Percentiles rank a stretch among this genome's conserved stretches.
These are phyloP conservation scores for Endothia cerciana DNA, from an alignment of 2,329 filamentous ascomycete genomes.

Conservation along the genomic window DNA sequence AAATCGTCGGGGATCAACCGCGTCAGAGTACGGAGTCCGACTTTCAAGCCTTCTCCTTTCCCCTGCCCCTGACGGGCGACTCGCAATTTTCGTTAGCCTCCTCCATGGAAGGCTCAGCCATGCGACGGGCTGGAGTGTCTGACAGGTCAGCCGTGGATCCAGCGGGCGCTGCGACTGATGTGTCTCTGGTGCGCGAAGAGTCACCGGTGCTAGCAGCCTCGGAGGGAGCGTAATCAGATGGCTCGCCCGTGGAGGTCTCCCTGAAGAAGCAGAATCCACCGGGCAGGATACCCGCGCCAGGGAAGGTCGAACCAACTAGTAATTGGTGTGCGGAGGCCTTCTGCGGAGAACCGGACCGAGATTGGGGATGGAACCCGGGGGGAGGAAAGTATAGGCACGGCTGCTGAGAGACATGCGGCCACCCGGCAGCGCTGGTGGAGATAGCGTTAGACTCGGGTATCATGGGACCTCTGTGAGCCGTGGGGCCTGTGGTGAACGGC, in stretches of 20 bases:
- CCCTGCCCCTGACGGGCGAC: neutral
- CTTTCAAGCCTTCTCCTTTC: neutral
- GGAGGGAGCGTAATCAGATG: neutral
- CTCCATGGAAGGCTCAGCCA: conserved; percentile 1
- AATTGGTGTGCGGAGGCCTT: neutral
- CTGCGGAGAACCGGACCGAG: neutral
- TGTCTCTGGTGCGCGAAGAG: neutral
- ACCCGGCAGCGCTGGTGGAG: neutral
- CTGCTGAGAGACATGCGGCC: neutral
- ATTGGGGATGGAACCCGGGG: neutral
- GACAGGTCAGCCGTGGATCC: neutral
- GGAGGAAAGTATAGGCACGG: neutral
- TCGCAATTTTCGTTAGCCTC: neutral
- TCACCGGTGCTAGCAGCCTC: neutral
- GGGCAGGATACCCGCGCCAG: conserved; percentile 3
- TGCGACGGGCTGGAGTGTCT: conserved; percentile 6
- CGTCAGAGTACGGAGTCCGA: neutral
- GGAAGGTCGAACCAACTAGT: conserved; percentile 4
- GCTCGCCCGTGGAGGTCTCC: conserved; percentile 15
- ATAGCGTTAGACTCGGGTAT: neutral
- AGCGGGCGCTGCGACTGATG: neutral
- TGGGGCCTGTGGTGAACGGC: neutral
- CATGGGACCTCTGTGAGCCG: neutral
- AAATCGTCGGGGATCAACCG: neutral
- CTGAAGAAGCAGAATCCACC: conserved; percentile 3